These are phyloP conservation scores for Chlamydomonas applanata DNA, from an alignment of 139 green algal species.

Conservation along the genomic window DNA sequence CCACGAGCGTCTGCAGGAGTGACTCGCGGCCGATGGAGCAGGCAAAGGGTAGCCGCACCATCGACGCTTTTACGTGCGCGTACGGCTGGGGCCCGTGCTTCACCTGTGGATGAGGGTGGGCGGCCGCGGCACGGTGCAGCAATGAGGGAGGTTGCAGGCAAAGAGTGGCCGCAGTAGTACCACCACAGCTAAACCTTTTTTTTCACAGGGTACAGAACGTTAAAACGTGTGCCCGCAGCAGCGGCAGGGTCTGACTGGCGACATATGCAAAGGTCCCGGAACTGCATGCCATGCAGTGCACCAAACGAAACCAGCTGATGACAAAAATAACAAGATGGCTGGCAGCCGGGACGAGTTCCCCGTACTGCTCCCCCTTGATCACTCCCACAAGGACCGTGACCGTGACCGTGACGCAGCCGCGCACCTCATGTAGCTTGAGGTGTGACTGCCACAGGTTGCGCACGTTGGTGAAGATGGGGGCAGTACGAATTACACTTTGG, in stretches of 20 bases:
- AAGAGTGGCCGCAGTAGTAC: no score
- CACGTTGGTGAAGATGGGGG: slow-evolving; percentile 54
- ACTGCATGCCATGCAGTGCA: no score
- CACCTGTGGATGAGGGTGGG: slow-evolving; percentile 16
- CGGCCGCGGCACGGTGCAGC: not conserved
- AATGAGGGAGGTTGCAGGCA: no score
- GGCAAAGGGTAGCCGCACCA: slow-evolving; percentile 48
- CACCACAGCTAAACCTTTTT: no score
- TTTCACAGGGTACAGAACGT: no score
- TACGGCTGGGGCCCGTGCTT: slow-evolving; percentile 40
- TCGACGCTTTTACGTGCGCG: slow-evolving; percentile 45
- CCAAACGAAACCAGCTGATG: no score
- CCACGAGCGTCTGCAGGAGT: slow-evolving; percentile 47
- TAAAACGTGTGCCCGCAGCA: no score
- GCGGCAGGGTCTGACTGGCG: no score
- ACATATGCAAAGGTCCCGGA: no score
- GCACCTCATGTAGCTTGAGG: slow-evolving; percentile 41
- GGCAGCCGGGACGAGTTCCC: no score
- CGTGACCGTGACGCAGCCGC: not conserved
- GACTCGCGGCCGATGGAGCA: slow-evolving; percentile 42
- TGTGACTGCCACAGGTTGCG: slow-evolving; percentile 42
- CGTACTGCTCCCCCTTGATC: no score
- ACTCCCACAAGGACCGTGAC: not conserved
- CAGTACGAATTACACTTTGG: slow-evolving; percentile 41
- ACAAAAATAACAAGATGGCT: no score